Evolutionary conservation across 352 stramenopile genomes (phyloP), one percentile per base, ranked within the genome.

Genomic region (Pythium oligandrum): DNA sequence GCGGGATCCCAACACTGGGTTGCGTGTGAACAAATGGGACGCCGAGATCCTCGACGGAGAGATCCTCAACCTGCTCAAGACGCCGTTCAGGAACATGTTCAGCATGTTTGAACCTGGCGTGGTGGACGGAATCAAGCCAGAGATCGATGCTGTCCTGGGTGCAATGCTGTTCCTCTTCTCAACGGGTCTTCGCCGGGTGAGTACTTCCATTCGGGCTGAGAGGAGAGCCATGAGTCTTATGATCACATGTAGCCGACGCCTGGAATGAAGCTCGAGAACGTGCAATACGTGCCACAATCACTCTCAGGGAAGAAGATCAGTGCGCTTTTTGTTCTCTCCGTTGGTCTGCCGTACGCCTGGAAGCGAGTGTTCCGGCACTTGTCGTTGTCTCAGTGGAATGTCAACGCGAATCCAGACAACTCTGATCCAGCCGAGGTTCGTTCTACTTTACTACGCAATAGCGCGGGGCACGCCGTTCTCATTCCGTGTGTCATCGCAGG

Each of bases 1-100:
- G n/a, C 64, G 66, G 4, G 68, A 71, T 36, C 70, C 75, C 10
- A 69, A 53, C 11, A 70, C 61, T 11, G 71, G 71, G 32, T 66
- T 88, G 51, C 78, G 80, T 17, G 80, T 93, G 59, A 93, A 91
- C 68, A 93, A 90, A 44, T 91, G 78, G 80, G 80, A 93, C 66
- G 75, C 83, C 38, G 58, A 76, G 43, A 89, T 91, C 54, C 63
- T 93, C n/a, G 80, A 93, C 53, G 68, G 66, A 36, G 83, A 93
- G 62, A 89, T 93, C 59, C 57, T 91, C 10, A 70, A 59, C 17
- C 62, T 93, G 61, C 77, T 93, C 59, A 88, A 90, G 55, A 60
- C 55, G 9, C 79, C 78, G 8, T 73, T 90, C 67, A 84, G 85
- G 59, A 78, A 61, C 64, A 90, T 91, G 76, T 91, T 93, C 50